A percentile compares a stretch with the other conserved stretches of the same genome.
Evolutionary conservation across 495 filamentous ascomycete genomes (phyloP).

Genomic region (Neurospora sp.): DNA sequence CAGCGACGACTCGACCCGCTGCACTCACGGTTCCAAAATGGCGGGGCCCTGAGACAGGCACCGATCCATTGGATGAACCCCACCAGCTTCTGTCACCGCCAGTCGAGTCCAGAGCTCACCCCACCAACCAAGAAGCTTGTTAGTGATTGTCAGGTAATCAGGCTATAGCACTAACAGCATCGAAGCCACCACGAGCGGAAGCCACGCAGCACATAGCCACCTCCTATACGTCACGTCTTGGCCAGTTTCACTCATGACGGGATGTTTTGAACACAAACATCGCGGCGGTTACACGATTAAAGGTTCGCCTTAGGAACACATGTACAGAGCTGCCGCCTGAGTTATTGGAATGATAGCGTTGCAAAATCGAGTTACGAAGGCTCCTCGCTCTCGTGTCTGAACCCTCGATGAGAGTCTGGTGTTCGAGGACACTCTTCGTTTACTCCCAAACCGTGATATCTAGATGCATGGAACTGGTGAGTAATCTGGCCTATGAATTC

Average conservation of each 20-base stretch:
- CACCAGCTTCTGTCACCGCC: neutral
- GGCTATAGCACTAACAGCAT: neutral
- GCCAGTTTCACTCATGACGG: neutral
- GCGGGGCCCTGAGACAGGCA: neutral
- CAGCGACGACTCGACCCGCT: neutral
- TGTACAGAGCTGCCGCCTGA: too few species aligned
- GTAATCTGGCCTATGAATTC: too few species aligned
- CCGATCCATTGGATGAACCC: neutral
- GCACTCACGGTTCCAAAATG: neutral
- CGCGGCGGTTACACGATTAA: neutral
- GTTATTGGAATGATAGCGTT: too few species aligned
- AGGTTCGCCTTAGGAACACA: neutral
- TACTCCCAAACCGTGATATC: too few species aligned
- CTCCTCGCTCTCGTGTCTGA: too few species aligned
- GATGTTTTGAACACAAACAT: neutral
- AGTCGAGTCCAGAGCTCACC: neutral
- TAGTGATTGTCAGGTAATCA: neutral
- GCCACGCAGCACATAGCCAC: neutral
- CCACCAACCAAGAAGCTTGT: neutral
- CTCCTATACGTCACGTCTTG: neutral
- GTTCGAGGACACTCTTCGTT: too few species aligned
- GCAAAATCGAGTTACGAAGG: too few species aligned
- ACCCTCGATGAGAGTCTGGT: too few species aligned
- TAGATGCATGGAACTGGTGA: too few species aligned
- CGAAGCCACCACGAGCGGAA: neutral